Evolutionary conservation across 768 basidiomycete species (phyloP), one percentile per base, ranked within the genome.

Genomic region (Podaxis carcinomalis): DNA sequence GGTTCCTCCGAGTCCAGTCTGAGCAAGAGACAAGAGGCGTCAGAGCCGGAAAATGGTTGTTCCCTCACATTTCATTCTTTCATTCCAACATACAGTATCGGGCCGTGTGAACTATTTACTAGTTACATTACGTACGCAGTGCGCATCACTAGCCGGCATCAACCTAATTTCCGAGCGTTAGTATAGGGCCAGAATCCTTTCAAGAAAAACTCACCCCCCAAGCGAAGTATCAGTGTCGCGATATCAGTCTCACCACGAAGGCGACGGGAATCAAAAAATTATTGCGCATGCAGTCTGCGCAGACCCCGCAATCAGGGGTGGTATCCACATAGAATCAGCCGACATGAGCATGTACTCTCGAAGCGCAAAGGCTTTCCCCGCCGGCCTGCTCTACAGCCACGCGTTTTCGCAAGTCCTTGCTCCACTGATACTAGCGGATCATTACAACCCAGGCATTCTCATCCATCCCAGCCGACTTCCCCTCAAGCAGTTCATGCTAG

Each of bases 11-110:
- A 60, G 36, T 61, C 13, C n/a, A 27, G 49, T 14, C 39, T 55
- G 52, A 40, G 52, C 32, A 32, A 39, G 46, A 39, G 52, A 10
- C 51, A 60, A 50, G 46, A 37, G 32, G 52, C 40, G 19, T 37
- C 13, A 46, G 32, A 46, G 28, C 21, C 59, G 59, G 59, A 61
- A 61, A 55, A 61, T 54, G 59, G 59, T 61, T 61, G 59, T 61
- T 61, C 59, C 59, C 36, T 27, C 40, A 44, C 32, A 52, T 21
- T 44, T 13, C 6, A 44, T n/a, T 44, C 35, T 46, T 23, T 28
- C 42, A 35, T 19, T 11, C 4, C 21, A 21, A 49, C 47, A 49
- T 49, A 49, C 47, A 27, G 40, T 59, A 52, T 57, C 59, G 32
- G n/a, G 44, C 42, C 59, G 59, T 61, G 59, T 32, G 59, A 61